Base-by-base conservation (phyloP, 1,284 basidiomycete genomes). In the Ceratobasidium theobromae region DNA sequence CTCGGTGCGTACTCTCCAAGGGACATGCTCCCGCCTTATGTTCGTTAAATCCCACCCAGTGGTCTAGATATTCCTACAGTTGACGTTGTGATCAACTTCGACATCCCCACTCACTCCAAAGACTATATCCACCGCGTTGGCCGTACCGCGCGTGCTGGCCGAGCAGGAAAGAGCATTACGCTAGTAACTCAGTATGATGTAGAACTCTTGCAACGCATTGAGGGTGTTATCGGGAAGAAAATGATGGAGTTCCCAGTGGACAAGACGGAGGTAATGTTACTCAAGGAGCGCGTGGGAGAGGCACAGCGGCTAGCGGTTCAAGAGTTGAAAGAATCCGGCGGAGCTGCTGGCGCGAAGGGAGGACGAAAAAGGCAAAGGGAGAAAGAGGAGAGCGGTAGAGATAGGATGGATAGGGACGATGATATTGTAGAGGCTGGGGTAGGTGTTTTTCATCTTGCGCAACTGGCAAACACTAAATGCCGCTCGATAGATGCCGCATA, bases 51-150 rank as follows among this genome's bases (percentile, higher is more conserved):
- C 62, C 41, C 28, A 25, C 32, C 30, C 69, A 91, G 93, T 72
- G 97, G 97, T 75, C 81, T 99, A 32, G 97, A 99, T 78, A 98
- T 99, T 68, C 95, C 96, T 3, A 86, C 91, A 16, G 97, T 99
- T 27, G 97, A 99, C 74, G 80, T 95, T 41, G 96, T 99, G 58
- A 93, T 99, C 78, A 99, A 99, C 78, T 99, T 93, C 76, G 96
- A 99, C 76, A 91, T 98, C 69, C 97, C 97, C 0, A 93, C 94
- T 4, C 93, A 99, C 76, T 98, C 95, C 28, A 99, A 99, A 80
- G 97, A 99, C 77, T 99, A 99, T 76, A 98, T 99, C 66, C 97
- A 99, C 76, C 87, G 97, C 66, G 97, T 99, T 18, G 97, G 97
- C 35, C 87, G 97, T 70, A 99, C 97, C 32, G 97, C 97, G 1